Conservation (phyloP, 176 grass and related monocot species). For the maize (Zea mays) region DNA sequence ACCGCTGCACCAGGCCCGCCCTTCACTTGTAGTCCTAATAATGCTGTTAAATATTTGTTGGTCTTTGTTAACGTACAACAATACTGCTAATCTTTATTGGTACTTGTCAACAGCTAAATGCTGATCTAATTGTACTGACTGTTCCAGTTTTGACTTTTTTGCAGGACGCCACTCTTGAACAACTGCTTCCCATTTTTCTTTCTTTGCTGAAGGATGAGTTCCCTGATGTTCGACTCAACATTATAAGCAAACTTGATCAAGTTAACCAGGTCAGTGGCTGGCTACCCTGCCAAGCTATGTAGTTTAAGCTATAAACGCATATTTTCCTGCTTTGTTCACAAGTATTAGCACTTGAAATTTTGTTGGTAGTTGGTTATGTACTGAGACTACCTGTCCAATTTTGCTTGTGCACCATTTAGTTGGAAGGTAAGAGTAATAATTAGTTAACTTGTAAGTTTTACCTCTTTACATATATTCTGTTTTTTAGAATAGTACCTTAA, state of each 20-base stretch:
- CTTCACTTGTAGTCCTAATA: no score
- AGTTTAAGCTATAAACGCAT: not conserved
- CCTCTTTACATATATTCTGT: not conserved
- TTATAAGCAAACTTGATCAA: slow-evolving; percentile 99
- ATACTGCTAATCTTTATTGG: not conserved
- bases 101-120: not conserved
- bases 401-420: not conserved
- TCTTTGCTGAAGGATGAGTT: slow-evolving; percentile 97
- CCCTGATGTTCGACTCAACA: slow-evolving; percentile 95
- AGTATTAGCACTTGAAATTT: slow-evolving; percentile 2
- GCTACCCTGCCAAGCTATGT: slow-evolving; percentile 4
- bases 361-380: not conserved
- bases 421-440: not conserved
- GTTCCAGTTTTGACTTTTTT: not conserved
- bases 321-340: not conserved
- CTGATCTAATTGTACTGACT: not conserved
- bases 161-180: slow-evolving; percentile 18
- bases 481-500: not conserved
- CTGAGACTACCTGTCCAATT: not conserved
- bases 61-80: not conserved
- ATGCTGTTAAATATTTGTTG: not conserved
- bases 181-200: slow-evolving; percentile 96
- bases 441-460: not conserved
- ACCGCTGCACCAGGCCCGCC: no score
- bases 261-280: slow-evolving; percentile 48